Evolutionary conservation across 2,329 filamentous ascomycete genomes (phyloP).

Genomic region (Ophiostoma sp.): DNA sequence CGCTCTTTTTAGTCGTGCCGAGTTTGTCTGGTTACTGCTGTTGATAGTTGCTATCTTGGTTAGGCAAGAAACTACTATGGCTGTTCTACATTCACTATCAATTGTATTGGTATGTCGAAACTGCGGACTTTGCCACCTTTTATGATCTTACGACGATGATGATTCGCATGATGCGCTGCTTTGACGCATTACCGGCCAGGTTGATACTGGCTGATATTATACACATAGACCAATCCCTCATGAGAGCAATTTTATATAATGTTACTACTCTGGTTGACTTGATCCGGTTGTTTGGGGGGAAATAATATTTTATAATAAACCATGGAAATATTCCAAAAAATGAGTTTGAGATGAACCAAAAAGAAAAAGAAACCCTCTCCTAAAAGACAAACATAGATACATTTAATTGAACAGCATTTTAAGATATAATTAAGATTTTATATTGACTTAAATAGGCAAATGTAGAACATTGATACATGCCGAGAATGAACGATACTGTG

Average conservation of each 20-base stretch:
- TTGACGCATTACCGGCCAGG: background rate
- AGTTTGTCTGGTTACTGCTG: background rate
- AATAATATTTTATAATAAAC: no score
- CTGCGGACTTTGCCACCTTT: background rate
- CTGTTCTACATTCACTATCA: slow-evolving; percentile 7
- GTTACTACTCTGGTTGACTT: no score
- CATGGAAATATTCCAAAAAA: no score
- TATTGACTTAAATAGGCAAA: no score
- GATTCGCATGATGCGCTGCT: background rate
- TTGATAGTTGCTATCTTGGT: slow-evolving; percentile 4
- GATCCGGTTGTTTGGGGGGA: no score
- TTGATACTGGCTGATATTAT: background rate
- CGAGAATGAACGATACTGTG: no score
- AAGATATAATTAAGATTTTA: no score
- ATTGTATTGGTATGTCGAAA: slow-evolving; percentile 7
- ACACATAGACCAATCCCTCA: background rate
- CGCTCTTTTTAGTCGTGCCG: background rate
- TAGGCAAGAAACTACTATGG: slow-evolving; percentile 8
- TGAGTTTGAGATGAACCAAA: no score
- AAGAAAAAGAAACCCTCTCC: no score
- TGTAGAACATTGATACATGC: no score
- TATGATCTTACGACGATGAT: slow-evolving; percentile 7
- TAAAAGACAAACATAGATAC: no score
- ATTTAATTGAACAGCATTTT: no score
- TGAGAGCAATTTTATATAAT: background rate